A percentile compares a stretch with the other conserved stretches of the same genome.
Evolutionary conservation across 2,329 filamentous ascomycete genomes (phyloP).

Genomic region (Gaeumannomyces tritici): DNA sequence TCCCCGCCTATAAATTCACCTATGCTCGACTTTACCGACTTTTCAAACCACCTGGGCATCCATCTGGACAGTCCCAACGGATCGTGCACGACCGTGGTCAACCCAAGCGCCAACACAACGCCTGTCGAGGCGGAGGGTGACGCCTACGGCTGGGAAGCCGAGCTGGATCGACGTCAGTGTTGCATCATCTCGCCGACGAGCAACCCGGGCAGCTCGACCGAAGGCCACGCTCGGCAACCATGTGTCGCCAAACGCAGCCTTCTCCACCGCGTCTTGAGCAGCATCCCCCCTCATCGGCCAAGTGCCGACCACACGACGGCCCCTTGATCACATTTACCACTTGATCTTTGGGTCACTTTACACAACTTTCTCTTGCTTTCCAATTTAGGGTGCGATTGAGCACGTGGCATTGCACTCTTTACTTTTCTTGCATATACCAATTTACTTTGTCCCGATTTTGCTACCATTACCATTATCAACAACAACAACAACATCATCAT

Average conservation of each 20-base stretch:
- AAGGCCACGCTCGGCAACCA: conserved; percentile 14
- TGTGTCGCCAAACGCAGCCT: conserved; percentile 23
- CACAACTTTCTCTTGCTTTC: background rate
- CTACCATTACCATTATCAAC: background rate
- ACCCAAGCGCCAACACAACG: conserved; percentile 16
- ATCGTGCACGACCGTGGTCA: conserved; percentile 14
- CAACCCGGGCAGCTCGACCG: background rate
- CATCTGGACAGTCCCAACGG: conserved; percentile 18
- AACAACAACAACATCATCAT: background rate
- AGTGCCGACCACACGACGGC: background rate
- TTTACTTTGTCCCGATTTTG: background rate
- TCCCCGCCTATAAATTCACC: background rate
- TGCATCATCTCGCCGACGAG: conserved; percentile 2
- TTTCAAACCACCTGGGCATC: conserved; percentile 27
- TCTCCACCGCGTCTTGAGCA: conserved; percentile 29
- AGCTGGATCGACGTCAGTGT: conserved; percentile 23
- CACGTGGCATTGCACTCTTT: background rate
- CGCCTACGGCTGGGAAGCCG: conserved; percentile 45
- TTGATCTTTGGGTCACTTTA: background rate
- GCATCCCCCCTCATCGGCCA: conserved; percentile 1
- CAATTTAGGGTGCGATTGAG: background rate
- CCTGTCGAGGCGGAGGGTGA: conserved; percentile 24
- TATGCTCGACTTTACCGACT: conserved; percentile 17
- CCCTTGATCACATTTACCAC: background rate
- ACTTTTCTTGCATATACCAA: background rate